Evolutionary conservation across 1,284 basidiomycete species (phyloP).

Genomic region (Vanrija sp.): DNA sequence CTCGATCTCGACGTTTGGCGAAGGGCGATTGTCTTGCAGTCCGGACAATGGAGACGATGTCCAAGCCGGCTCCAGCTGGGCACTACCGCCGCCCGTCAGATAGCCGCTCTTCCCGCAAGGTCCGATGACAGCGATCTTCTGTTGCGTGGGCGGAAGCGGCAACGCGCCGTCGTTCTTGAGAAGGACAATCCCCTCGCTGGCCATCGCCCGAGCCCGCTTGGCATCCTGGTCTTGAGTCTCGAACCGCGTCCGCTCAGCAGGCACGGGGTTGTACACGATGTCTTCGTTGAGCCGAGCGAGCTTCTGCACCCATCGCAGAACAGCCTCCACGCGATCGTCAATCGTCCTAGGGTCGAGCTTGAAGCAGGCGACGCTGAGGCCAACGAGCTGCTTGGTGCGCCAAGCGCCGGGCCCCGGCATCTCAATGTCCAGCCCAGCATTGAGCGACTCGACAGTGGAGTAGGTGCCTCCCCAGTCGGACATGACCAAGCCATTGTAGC

Average conservation of each 20-base stretch:
- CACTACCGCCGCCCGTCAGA: slow-evolving; percentile 55
- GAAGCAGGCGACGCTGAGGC: slow-evolving; percentile 44
- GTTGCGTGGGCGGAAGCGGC: background rate
- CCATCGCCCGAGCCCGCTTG: slow-evolving; percentile 24
- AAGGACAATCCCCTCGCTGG: slow-evolving; percentile 57
- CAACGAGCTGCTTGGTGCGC: slow-evolving; percentile 57
- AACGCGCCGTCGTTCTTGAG: slow-evolving; percentile 5
- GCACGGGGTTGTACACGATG: slow-evolving; percentile 21
- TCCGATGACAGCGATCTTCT: too few species aligned
- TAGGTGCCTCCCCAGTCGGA: slow-evolving; percentile 70
- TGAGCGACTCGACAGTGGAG: slow-evolving; percentile 60
- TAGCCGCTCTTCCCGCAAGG: slow-evolving; percentile 11
- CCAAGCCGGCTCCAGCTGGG: slow-evolving; percentile 35
- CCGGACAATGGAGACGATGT: background rate
- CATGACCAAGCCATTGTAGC: slow-evolving; percentile 51
- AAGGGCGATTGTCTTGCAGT: slow-evolving; percentile 6
- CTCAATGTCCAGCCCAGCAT: slow-evolving; percentile 62
- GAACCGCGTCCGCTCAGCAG: slow-evolving; percentile 23
- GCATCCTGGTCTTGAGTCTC: slow-evolving; percentile 20
- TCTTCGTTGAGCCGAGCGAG: slow-evolving; percentile 23
- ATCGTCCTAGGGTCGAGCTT: slow-evolving; percentile 50
- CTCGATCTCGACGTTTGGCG: slow-evolving; percentile 30
- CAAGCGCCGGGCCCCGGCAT: slow-evolving; percentile 41
- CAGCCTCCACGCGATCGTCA: slow-evolving; percentile 17
- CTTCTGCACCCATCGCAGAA: slow-evolving; percentile 46